These are phyloP conservation scores for Hypsizygus marmoreus DNA, from an alignment of 768 basidiomycete species.

Conservation along the genomic window DNA sequence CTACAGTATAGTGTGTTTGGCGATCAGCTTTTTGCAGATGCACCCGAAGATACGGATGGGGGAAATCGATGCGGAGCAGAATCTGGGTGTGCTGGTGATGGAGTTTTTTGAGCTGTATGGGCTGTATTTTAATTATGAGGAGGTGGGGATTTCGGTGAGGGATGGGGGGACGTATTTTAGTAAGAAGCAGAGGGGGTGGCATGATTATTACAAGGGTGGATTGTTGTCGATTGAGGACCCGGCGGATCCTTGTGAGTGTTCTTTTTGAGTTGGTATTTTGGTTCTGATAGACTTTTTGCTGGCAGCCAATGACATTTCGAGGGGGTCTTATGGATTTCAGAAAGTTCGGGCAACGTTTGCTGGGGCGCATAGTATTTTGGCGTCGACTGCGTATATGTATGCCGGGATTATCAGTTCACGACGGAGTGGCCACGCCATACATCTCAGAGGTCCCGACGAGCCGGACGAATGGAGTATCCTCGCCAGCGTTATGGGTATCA, in stretches of 20 bases:
- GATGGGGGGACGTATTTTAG: constrained; percentile 89
- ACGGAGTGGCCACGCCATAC: constrained; percentile 48
- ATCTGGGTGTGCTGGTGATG: constrained; percentile 91
- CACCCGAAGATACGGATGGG: constrained; percentile 91
- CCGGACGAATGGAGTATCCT: constrained; percentile 78
- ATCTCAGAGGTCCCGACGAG: constrained; percentile 42
- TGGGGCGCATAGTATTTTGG: constrained; percentile 78
- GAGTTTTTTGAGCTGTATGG: constrained; percentile 99
- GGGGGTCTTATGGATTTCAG: constrained; percentile 80
- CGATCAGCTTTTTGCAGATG: constrained; percentile 94
- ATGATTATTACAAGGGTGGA: constrained; percentile 52
- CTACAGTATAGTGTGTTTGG: constrained; percentile 92
- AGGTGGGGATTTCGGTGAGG: constrained; percentile 85
- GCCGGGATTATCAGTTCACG: constrained; percentile 64
- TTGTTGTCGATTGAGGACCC: constrained; percentile 93
- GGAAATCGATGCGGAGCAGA: constrained; percentile 84
- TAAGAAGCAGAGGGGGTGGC: constrained; percentile 85
- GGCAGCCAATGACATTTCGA: constrained; percentile 90
- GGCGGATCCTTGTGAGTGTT: constrained; percentile 73
- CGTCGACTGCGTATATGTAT: constrained; percentile 67
- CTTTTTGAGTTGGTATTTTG: background rate
- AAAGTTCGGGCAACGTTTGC: constrained; percentile 83
- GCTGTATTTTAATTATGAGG: constrained; percentile 85
- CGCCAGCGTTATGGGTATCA: constrained; percentile 77
- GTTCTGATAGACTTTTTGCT: constrained; percentile 4